A percentile compares a stretch with the other conserved stretches of the same genome.
Conservation (phyloP, 208 protist genomes). For the Trypanosoma grayi region DNA sequence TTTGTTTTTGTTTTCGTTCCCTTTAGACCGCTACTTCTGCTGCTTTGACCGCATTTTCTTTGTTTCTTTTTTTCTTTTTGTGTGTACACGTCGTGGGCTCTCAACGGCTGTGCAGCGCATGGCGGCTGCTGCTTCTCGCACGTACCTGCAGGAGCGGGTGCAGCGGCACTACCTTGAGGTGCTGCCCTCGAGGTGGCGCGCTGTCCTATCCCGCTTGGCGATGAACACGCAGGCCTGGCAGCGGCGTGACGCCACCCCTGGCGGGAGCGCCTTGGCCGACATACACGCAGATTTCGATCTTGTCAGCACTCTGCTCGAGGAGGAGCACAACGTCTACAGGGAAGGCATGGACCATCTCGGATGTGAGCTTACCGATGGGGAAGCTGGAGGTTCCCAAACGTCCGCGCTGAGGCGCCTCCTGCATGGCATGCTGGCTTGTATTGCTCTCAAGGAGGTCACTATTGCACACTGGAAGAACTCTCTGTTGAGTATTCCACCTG, state of each 20-base stretch:
- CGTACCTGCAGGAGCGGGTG: conserved; percentile 11
- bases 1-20: conserved; percentile 7
- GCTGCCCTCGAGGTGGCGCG: conserved; percentile 20
- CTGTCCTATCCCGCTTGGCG: conserved; percentile 39
- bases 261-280: background rate
- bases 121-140: background rate
- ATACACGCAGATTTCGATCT: conserved; percentile 39
- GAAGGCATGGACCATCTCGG: conserved; percentile 21
- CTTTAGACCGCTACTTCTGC: too few relatives aligned
- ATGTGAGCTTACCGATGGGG: background rate
- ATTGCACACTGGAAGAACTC: conserved; percentile 43
- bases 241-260: background rate
- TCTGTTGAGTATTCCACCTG: conserved; percentile 24
- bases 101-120: background rate
- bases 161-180: conserved; percentile 13
- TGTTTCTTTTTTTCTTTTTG: too few relatives aligned
- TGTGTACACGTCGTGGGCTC: too few relatives aligned
- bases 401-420: conserved; percentile 20
- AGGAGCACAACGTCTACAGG: conserved; percentile 49
- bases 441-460: conserved; percentile 43
- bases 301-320: conserved; percentile 29
- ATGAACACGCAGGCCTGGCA: conserved; percentile 36
- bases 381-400: background rate
- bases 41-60: too few relatives aligned
- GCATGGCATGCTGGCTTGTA: conserved; percentile 34